A percentile compares a stretch with the other conserved stretches of the same genome.
Evolutionary conservation across 2,329 filamentous ascomycete genomes (phyloP).

Genomic region (Corinectria fuckeliana): DNA sequence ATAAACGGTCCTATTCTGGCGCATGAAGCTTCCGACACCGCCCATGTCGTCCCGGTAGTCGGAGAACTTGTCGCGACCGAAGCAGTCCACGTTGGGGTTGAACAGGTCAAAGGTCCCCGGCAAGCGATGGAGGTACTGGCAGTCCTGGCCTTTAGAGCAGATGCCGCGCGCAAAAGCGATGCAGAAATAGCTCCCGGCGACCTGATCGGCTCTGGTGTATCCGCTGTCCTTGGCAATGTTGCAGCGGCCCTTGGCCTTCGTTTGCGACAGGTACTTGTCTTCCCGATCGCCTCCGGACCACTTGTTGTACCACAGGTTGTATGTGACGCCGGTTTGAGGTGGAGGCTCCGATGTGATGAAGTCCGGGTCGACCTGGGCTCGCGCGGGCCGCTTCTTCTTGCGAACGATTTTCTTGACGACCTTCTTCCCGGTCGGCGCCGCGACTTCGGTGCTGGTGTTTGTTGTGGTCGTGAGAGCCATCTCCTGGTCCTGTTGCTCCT

Average conservation of each 20-base stretch:
- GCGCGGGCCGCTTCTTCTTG: conserved; percentile 87
- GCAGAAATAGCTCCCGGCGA: conserved; percentile 88
- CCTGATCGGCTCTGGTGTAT: conserved; percentile 78
- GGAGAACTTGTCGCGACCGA: conserved; percentile 82
- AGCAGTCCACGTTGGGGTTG: conserved; percentile 94
- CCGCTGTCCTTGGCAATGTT: conserved; percentile 81
- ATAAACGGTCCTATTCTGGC: conserved; percentile 93
- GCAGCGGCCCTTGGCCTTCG: conserved; percentile 83
- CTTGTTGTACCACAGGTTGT: conserved; percentile 98
- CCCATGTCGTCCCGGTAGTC: conserved; percentile 99
- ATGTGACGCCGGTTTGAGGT: conserved; percentile 91
- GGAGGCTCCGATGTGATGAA: conserved; percentile 84
- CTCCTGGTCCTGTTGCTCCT: conserved; percentile 35
- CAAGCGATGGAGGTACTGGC: conserved; percentile 90
- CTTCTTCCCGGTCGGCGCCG: conserved; percentile 63
- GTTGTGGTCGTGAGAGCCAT: conserved; percentile 45
- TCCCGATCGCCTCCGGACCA: conserved; percentile 96
- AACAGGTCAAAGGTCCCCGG: conserved; percentile 89
- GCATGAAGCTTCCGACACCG: conserved; percentile 90
- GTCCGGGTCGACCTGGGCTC: conserved; percentile 87
- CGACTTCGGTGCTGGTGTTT: conserved; percentile 52
- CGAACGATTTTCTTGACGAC: conserved; percentile 85
- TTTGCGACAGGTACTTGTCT: conserved; percentile 86
- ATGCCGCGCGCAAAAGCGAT: conserved; percentile 85
- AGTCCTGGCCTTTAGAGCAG: conserved; percentile 88